Conservation (phyloP, 805 yeast genomes). For the Yamadazyma akitaensis region DNA sequence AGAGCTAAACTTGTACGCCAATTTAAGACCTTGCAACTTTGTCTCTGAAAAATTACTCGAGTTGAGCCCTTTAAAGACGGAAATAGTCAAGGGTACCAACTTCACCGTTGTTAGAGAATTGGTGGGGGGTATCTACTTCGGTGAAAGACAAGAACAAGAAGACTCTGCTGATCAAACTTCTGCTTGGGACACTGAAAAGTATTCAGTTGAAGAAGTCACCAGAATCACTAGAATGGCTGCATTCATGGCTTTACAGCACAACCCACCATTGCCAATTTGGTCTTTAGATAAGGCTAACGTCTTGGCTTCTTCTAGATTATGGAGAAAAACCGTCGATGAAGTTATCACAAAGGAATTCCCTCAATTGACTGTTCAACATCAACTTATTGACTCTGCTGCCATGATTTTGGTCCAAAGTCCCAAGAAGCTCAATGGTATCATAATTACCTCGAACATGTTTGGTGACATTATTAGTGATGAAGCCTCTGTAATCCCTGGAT, state of each 20-base stretch:
- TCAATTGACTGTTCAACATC: slow-evolving; percentile 80
- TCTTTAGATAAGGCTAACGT: slow-evolving; percentile 97
- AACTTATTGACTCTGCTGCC: slow-evolving; percentile 97
- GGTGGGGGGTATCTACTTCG: slow-evolving; percentile 97
- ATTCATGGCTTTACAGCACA: slow-evolving; percentile 85
- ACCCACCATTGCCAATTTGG: slow-evolving; percentile 95
- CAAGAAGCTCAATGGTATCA: slow-evolving; percentile 85
- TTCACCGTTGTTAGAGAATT: slow-evolving; percentile 93
- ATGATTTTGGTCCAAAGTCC: slow-evolving; percentile 95
- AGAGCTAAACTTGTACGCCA: slow-evolving; percentile 91
- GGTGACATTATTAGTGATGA: slow-evolving; percentile 98
- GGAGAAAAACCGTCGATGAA: slow-evolving; percentile 91
- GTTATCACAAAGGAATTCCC: slow-evolving; percentile 90
- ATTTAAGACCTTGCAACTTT: slow-evolving; percentile 94
- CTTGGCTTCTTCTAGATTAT: slow-evolving; percentile 89
- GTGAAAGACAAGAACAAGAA: slow-evolving; percentile 90
- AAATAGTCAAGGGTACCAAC: slow-evolving; percentile 85
- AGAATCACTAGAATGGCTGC: slow-evolving; percentile 99
- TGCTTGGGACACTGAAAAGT: slow-evolving; percentile 93
- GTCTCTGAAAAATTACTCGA: slow-evolving; percentile 79
- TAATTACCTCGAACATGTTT: slow-evolving; percentile 93
- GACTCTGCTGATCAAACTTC: slow-evolving; percentile 59
- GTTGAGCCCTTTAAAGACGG: slow-evolving; percentile 83
- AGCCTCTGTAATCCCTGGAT: slow-evolving; percentile 97
- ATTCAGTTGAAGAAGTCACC: slow-evolving; percentile 87